Evolutionary conservation across 352 stramenopile genomes (phyloP).

Genomic region (Thalassiosira mediterranea): DNA sequence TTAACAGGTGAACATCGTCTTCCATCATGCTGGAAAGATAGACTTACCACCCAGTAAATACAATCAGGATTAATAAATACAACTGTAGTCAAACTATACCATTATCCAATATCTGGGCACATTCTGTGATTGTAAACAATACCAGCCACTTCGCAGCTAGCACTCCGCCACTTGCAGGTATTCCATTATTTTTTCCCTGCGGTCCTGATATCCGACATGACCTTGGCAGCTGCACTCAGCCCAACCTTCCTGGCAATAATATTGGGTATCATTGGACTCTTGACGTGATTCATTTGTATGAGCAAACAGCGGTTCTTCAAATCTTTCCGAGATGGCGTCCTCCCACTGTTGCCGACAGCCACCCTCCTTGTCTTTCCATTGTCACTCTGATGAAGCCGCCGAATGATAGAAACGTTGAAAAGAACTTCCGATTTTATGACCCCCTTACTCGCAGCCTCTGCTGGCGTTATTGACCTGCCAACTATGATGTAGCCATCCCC

Average conservation of each 20-base stretch:
- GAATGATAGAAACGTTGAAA: conserved; percentile 79
- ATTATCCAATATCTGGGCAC: too few relatives aligned
- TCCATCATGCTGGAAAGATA: too few relatives aligned
- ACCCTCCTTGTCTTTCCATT: conserved; percentile 30
- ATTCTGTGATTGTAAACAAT: too few relatives aligned
- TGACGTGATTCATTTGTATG: conserved; percentile 79
- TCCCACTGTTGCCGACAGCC: conserved; percentile 31
- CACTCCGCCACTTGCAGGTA: too few relatives aligned
- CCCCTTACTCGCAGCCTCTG: conserved; percentile 31
- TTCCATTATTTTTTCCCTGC: too few relatives aligned
- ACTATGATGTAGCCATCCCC: conserved; percentile 81
- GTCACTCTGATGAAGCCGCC: conserved; percentile 39
- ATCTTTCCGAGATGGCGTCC: conserved; percentile 42
- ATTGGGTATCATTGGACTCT: conserved; percentile 71
- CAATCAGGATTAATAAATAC: too few relatives aligned
- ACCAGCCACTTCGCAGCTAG: too few relatives aligned
- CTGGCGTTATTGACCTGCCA: conserved; percentile 59
- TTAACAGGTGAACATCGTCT: too few relatives aligned
- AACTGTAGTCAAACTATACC: too few relatives aligned
- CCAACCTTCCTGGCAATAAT: conserved; percentile 78
- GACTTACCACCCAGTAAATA: too few relatives aligned
- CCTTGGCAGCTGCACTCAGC: conserved; percentile 61
- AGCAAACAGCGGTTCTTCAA: conserved; percentile 66
- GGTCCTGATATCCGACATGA: conserved; percentile 76
- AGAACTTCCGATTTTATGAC: conserved; percentile 73